Evolutionary conservation across 2,329 filamentous ascomycete genomes (phyloP).

Genomic region (Stagonosporopsis vannaccii): DNA sequence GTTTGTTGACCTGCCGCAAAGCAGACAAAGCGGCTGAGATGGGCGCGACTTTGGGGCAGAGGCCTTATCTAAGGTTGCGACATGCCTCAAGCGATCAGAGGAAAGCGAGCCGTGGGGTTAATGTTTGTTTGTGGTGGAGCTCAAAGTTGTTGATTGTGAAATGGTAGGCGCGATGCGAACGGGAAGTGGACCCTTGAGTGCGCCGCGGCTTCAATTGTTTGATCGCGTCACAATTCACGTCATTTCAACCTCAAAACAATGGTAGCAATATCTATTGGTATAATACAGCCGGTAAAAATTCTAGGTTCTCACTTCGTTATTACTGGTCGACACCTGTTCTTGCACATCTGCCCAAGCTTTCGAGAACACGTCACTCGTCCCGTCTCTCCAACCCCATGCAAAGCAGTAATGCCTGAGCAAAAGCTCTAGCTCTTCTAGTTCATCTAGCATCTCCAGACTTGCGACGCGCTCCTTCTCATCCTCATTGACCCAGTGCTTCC

Average conservation of each 20-base stretch:
- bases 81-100: not conserved
- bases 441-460: slow-evolving; percentile 84
- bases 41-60: not conserved
- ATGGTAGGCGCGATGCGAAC: slow-evolving; percentile 16
- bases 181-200: slow-evolving; percentile 15
- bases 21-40: not conserved
- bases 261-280: not conserved
- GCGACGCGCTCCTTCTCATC: slow-evolving; percentile 82
- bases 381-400: slow-evolving; percentile 81
- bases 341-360: slow-evolving; percentile 42
- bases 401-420: slow-evolving; percentile 89
- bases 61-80: not conserved
- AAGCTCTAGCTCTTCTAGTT: slow-evolving; percentile 92
- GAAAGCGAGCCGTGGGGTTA: not conserved
- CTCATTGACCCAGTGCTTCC: slow-evolving; percentile 73
- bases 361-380: slow-evolving; percentile 40
- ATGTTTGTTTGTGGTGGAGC: slow-evolving; percentile 1
- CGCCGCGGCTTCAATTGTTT: slow-evolving; percentile 1
- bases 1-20: slow-evolving; percentile 18
- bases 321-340: slow-evolving; percentile 23
- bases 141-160: slow-evolving; percentile 16
- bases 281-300: not conserved
- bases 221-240: not conserved
- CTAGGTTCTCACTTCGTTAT: not conserved
- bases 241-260: not conserved